These are phyloP conservation scores for Macrocystidia cucumis DNA, from an alignment of 1,284 basidiomycete species.

Conservation along the genomic window DNA sequence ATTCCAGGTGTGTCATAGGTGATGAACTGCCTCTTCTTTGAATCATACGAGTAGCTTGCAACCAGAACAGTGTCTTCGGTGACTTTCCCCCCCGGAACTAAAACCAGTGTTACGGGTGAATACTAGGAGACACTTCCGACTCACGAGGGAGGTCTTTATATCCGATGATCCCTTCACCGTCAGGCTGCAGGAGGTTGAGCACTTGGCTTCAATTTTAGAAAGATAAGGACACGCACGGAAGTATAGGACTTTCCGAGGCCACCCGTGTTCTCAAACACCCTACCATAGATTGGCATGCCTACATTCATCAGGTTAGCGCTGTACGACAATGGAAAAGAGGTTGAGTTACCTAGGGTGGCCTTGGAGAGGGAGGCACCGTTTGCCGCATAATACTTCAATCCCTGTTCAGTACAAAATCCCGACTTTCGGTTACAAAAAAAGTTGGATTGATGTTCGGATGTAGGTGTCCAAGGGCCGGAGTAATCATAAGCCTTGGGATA, in stretches of 20 bases:
- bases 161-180: conserved; percentile 64
- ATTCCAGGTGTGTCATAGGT: conserved; percentile 81
- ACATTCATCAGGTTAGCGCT: neutral
- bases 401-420: conserved; percentile 62
- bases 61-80: conserved; percentile 68
- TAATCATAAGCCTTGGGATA: conserved; percentile 65
- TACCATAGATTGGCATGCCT: conserved; percentile 83
- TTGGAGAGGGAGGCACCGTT: conserved; percentile 69
- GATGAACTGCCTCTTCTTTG: conserved; percentile 53
- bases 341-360: conserved; percentile 62
- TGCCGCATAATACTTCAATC: conserved; percentile 58
- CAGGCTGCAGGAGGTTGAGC: conserved; percentile 20
- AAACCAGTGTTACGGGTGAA: neutral
- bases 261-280: conserved; percentile 73
- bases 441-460: conserved; percentile 76
- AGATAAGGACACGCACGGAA: conserved; percentile 38
- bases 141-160: conserved; percentile 69
- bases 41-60: conserved; percentile 76
- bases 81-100: conserved; percentile 54
- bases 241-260: conserved; percentile 73
- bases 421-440: conserved; percentile 62
- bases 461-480: conserved; percentile 62
- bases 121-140: conserved; percentile 8
- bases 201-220: neutral
- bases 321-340: neutral